Evolutionary conservation across 1,284 basidiomycete genomes (phyloP).

Genomic region (Cryptococcus hybrid): DNA sequence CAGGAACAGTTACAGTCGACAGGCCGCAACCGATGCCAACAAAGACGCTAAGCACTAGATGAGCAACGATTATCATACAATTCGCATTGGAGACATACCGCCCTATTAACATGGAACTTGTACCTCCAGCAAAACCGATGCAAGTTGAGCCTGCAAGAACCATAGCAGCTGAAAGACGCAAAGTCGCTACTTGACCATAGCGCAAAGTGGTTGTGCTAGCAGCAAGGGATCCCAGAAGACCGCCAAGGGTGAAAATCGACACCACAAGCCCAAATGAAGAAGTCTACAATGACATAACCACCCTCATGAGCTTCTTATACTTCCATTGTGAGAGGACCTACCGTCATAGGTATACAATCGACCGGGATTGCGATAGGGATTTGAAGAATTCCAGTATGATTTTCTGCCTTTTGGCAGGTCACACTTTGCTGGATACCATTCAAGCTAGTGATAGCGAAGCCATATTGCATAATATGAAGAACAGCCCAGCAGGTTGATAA

Average conservation of each 20-base stretch:
- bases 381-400: conserved; percentile 3
- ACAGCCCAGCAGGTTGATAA: conserved; percentile 34
- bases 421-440: conserved; percentile 40
- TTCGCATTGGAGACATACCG: conserved; percentile 20
- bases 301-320: neutral
- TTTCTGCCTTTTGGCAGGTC: conserved; percentile 19
- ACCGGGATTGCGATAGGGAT: conserved; percentile 7
- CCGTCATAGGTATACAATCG: conserved; percentile 31
- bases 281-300: conserved; percentile 10
- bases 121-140: conserved; percentile 21
- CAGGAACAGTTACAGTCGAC: conserved; percentile 48
- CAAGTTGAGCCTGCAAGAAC: conserved; percentile 25
- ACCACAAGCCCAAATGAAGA: conserved; percentile 48
- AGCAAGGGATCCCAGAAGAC: conserved; percentile 43
- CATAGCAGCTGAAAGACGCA: conserved; percentile 21
- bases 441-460: conserved; percentile 39
- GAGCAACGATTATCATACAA: neutral
- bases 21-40: conserved; percentile 51
- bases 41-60: conserved; percentile 27
- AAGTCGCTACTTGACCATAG: conserved; percentile 23
- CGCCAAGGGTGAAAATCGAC: conserved; percentile 52
- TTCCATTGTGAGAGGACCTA: conserved; percentile 5
- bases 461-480: conserved; percentile 40
- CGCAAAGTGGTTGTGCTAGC: conserved; percentile 18
- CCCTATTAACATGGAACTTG: conserved; percentile 24